Percentiles rank a stretch among this genome's conserved stretches.
These are phyloP conservation scores for Wickerhamia fluorescens DNA, from an alignment of 805 yeast genomes.

Conservation along the genomic window DNA sequence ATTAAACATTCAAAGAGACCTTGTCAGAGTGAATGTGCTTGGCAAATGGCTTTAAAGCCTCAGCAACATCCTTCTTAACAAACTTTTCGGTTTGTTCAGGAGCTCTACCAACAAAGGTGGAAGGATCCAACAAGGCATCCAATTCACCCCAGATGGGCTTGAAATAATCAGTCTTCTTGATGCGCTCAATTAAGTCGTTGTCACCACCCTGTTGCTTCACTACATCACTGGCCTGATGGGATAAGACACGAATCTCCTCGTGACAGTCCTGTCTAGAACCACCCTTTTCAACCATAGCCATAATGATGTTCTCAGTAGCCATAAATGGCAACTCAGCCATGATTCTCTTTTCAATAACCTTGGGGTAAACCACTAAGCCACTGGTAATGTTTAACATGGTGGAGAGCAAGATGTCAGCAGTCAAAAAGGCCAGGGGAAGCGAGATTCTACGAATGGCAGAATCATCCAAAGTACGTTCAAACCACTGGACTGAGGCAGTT, in stretches of 20 bases:
- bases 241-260: slow-evolving; percentile 92
- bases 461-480: slow-evolving; percentile 97
- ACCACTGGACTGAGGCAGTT: slow-evolving; percentile 98
- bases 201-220: slow-evolving; percentile 99
- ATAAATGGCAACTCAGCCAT: slow-evolving; percentile 92
- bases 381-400: slow-evolving; percentile 88
- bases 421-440: slow-evolving; percentile 91
- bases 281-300: slow-evolving; percentile 99
- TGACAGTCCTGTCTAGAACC: slow-evolving; percentile 98
- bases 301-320: slow-evolving; percentile 98
- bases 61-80: slow-evolving; percentile 72
- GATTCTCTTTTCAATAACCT: slow-evolving; percentile 96
- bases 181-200: slow-evolving; percentile 89
- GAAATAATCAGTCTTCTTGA: slow-evolving; percentile 71
- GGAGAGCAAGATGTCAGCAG: slow-evolving; percentile 87
- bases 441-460: slow-evolving; percentile 97
- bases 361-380: slow-evolving; percentile 96
- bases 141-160: slow-evolving; percentile 83
- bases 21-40: slow-evolving; percentile 54
- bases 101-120: slow-evolving; percentile 96
- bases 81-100: slow-evolving; percentile 97
- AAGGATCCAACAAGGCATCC: slow-evolving; percentile 77
- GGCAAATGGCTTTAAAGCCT: slow-evolving; percentile 68
- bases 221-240: slow-evolving; percentile 95
- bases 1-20: slow-evolving; percentile 75